Conservation (phyloP, 2,329 filamentous ascomycete genomes). For the Phaeoacremonium minimum region DNA sequence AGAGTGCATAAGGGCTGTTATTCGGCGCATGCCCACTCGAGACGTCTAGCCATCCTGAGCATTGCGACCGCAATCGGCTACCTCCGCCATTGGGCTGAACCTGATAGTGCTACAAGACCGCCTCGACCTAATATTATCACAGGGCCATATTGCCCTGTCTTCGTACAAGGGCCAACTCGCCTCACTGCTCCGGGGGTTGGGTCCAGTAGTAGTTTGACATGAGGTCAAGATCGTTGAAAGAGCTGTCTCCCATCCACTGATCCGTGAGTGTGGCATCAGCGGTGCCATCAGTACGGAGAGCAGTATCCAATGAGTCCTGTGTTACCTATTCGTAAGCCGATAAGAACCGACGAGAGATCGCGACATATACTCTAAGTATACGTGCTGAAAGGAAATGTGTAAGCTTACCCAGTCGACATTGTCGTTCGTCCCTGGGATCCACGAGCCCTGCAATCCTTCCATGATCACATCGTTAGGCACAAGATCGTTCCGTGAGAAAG, state of each 20-base stretch:
- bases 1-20: too few relatives aligned
- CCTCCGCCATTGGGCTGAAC: too few relatives aligned
- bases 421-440: slow-evolving; percentile 5
- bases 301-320: slow-evolving; percentile 5
- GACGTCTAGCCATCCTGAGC: too few relatives aligned
- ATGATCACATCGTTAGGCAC: slow-evolving; percentile 3
- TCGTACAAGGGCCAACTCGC: too few relatives aligned
- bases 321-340: slow-evolving; percentile 1
- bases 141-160: too few relatives aligned
- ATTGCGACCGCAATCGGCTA: too few relatives aligned
- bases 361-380: too few relatives aligned
- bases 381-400: too few relatives aligned
- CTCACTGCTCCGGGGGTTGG: not conserved
- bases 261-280: not conserved
- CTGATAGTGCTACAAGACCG: too few relatives aligned
- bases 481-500: slow-evolving; percentile 8
- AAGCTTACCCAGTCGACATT: slow-evolving; percentile 5
- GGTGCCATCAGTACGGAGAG: slow-evolving; percentile 5
- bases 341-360: too few relatives aligned
- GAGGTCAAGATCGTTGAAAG: not conserved
- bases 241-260: not conserved
- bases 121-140: too few relatives aligned
- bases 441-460: not conserved
- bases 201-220: not conserved
- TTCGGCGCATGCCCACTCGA: too few relatives aligned